Evolutionary conservation across 441 rosid genomes (phyloP).

Genomic region (Eutrema salsugineum): DNA sequence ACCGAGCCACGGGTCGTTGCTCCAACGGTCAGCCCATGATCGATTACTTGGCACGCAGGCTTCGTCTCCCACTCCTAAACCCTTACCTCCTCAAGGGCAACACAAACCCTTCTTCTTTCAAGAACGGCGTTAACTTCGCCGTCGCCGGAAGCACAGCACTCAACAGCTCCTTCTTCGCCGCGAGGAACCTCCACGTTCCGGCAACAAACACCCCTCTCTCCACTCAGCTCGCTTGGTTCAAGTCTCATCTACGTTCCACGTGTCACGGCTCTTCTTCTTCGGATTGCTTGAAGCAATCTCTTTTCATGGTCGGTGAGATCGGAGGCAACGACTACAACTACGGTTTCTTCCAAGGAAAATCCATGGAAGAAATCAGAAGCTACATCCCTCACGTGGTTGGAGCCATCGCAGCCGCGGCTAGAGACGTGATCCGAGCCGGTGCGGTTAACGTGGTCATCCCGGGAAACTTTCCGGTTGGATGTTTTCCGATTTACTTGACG

Average conservation of each 20-base stretch:
- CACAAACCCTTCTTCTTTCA: neutral
- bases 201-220: slow-evolving; percentile 30
- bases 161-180: slow-evolving; percentile 4
- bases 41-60: slow-evolving; percentile 28
- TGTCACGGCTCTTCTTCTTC: slow-evolving; percentile 20
- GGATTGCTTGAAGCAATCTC: slow-evolving; percentile 29
- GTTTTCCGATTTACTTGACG: slow-evolving; percentile 34
- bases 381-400: slow-evolving; percentile 39
- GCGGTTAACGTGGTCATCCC: slow-evolving; percentile 32
- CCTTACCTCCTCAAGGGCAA: slow-evolving; percentile 22
- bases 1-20: slow-evolving; percentile 31
- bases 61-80: slow-evolving; percentile 18
- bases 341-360: slow-evolving; percentile 32
- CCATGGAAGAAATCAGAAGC: slow-evolving; percentile 23
- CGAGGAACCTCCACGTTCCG: slow-evolving; percentile 20
- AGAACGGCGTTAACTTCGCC: slow-evolving; percentile 35
- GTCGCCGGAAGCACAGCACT: slow-evolving; percentile 34
- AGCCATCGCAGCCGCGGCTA: slow-evolving; percentile 33
- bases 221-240: slow-evolving; percentile 32
- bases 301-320: slow-evolving; percentile 47
- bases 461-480: slow-evolving; percentile 41
- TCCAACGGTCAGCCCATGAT: slow-evolving; percentile 33
- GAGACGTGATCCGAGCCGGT: slow-evolving; percentile 30
- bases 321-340: slow-evolving; percentile 48
- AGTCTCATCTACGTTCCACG: slow-evolving; percentile 23